A percentile compares a stretch with the other conserved stretches of the same genome.
Conservation (phyloP, 1,284 basidiomycete genomes). For the Earliella scabrosa region DNA sequence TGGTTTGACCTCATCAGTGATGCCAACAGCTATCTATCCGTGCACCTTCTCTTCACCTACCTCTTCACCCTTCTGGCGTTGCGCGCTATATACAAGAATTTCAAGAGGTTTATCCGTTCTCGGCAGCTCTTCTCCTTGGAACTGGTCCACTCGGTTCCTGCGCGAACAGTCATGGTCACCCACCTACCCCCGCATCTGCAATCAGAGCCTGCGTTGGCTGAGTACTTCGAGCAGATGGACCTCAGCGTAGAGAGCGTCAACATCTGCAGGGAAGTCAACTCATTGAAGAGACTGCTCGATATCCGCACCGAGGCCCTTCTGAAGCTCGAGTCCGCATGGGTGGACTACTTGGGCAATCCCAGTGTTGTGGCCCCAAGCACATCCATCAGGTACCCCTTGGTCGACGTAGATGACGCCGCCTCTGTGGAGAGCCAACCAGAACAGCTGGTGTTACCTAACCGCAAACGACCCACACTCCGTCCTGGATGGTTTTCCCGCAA, state of each 20-base stretch:
- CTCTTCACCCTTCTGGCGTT: slow-evolving; percentile 88
- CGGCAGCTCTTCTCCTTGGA: slow-evolving; percentile 94
- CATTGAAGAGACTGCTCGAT: slow-evolving; percentile 76
- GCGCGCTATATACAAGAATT: slow-evolving; percentile 88
- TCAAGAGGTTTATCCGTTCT: slow-evolving; percentile 87
- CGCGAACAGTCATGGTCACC: slow-evolving; percentile 90
- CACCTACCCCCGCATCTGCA: slow-evolving; percentile 83
- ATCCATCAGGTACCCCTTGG: slow-evolving; percentile 35
- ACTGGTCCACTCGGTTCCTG: slow-evolving; percentile 91
- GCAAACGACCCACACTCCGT: slow-evolving; percentile 70
- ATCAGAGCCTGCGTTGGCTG: slow-evolving; percentile 84
- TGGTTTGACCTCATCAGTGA: slow-evolving; percentile 88
- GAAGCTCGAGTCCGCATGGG: slow-evolving; percentile 85
- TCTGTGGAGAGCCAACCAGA: slow-evolving; percentile 52
- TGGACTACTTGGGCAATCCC: slow-evolving; percentile 91
- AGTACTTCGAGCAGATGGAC: slow-evolving; percentile 91
- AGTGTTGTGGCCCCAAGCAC: slow-evolving; percentile 56
- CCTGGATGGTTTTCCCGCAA: slow-evolving; percentile 69
- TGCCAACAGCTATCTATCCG: slow-evolving; percentile 82
- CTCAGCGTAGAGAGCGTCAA: slow-evolving; percentile 88
- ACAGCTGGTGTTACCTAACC: slow-evolving; percentile 74
- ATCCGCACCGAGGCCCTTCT: slow-evolving; percentile 79
- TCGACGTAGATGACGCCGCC: slow-evolving; percentile 53
- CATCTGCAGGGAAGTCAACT: slow-evolving; percentile 84
- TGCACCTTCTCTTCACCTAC: slow-evolving; percentile 94